phyloP scores from a whole-genome alignment of 2,329 filamentous ascomycete genomes.

The Aspergillus tamarii region DNA sequence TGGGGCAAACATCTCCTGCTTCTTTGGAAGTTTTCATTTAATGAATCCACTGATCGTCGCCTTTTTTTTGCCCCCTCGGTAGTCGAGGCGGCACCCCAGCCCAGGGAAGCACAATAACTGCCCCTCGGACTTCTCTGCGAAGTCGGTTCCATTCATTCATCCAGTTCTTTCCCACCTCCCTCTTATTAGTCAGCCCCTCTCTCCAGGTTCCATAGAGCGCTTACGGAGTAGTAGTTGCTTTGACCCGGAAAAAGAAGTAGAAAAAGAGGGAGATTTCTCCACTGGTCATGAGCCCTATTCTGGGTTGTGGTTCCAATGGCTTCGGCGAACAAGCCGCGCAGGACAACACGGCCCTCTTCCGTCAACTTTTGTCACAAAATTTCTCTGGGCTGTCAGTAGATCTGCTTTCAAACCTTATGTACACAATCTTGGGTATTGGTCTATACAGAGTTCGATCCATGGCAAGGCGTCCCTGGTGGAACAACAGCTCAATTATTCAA shows the following conservation, averaged over 20 bases:
- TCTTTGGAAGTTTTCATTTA: too few species aligned
- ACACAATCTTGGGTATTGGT: not conserved
- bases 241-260: not conserved
- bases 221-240: not conserved
- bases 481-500: not conserved
- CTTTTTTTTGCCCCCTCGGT: not conserved
- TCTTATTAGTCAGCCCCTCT: not conserved
- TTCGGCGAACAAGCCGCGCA: not conserved
- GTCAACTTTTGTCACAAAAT: not conserved
- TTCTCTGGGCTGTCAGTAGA: not conserved
- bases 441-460: not conserved
- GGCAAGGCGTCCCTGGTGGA: not conserved
- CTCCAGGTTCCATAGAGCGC: not conserved
- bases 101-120: not conserved
- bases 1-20: too few species aligned
- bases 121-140: constrained; percentile 4
- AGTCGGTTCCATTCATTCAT: not conserved
- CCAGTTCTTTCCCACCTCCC: not conserved
- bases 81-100: not conserved
- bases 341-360: too few species aligned
- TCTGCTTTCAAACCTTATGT: not conserved
- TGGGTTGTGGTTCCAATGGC: not conserved
- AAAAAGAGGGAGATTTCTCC: not conserved
- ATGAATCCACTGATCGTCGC: too few species aligned
- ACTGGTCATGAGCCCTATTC: not conserved